Evolutionary conservation across 2,329 filamentous ascomycete genomes (phyloP).

Genomic region (Ceratocystis huliohia): DNA sequence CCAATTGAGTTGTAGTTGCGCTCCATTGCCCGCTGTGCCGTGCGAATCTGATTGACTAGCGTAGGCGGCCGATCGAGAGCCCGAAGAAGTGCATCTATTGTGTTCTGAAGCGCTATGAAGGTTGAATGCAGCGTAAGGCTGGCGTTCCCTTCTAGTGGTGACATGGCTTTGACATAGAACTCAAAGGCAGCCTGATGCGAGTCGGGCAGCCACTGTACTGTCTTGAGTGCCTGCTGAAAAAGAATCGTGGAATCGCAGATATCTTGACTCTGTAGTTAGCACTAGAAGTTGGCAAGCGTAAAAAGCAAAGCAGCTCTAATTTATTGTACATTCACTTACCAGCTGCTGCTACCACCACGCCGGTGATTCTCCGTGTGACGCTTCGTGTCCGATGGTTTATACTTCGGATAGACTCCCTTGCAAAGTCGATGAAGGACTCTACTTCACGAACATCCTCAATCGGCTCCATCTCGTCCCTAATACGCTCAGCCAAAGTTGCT

Average conservation of each 20-base stretch:
- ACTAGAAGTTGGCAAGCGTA: neutral
- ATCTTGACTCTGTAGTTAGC: slow-evolving; percentile 35
- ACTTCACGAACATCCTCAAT: slow-evolving; percentile 75
- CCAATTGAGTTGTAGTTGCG: slow-evolving; percentile 63
- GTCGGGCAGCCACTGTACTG: slow-evolving; percentile 53
- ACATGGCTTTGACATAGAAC: slow-evolving; percentile 54
- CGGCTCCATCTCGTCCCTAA: slow-evolving; percentile 79
- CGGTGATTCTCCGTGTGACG: slow-evolving; percentile 67
- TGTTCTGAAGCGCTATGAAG: slow-evolving; percentile 68
- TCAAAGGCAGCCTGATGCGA: slow-evolving; percentile 58
- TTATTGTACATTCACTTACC: slow-evolving; percentile 14
- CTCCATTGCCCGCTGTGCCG: slow-evolving; percentile 62
- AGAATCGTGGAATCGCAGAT: slow-evolving; percentile 52
- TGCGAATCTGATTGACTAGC: slow-evolving; percentile 64
- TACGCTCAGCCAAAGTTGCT: slow-evolving; percentile 66
- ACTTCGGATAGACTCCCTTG: slow-evolving; percentile 74
- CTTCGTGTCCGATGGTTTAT: slow-evolving; percentile 74
- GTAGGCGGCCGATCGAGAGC: slow-evolving; percentile 68
- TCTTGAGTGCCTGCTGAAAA: slow-evolving; percentile 39
- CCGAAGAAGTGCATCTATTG: slow-evolving; percentile 66
- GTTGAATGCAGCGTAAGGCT: slow-evolving; percentile 59
- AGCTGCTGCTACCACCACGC: slow-evolving; percentile 33
- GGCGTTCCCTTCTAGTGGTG: slow-evolving; percentile 59
- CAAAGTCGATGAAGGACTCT: slow-evolving; percentile 83
- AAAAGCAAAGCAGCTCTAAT: neutral